Conservation (phyloP, 495 filamentous ascomycete species). For the Penicillium angulare region DNA sequence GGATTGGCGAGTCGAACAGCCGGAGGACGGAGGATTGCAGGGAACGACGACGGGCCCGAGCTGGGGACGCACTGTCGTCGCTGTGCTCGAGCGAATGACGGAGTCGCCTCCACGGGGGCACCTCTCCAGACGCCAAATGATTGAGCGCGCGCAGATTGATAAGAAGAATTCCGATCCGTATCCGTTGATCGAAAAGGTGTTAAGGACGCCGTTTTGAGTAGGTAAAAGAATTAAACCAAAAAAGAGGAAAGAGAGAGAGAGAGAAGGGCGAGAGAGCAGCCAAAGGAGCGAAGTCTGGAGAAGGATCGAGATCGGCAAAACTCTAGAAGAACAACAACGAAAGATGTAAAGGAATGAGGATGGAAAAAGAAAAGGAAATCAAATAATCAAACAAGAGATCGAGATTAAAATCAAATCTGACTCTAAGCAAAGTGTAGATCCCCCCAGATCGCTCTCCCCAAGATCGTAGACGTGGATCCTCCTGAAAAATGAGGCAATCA, state of each 20-base stretch:
- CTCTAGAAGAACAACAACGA: not conserved
- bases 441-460: too few relatives aligned
- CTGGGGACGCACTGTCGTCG: conserved; percentile 26
- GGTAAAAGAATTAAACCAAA: not conserved
- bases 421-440: too few relatives aligned
- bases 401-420: too few relatives aligned
- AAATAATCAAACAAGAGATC: not conserved
- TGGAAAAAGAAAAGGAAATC: not conserved
- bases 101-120: conserved; percentile 25
- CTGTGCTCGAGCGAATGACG: conserved; percentile 27
- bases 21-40: conserved; percentile 34
- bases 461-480: conserved; percentile 5
- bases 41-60: conserved; percentile 26
- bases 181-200: conserved; percentile 30
- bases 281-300: too few relatives aligned
- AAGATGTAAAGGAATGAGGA: too few relatives aligned
- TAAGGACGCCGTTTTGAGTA: conserved; percentile 39
- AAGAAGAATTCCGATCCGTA: conserved; percentile 25
- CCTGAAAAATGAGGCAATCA: conserved; percentile 13
- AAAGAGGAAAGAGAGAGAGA: not conserved
- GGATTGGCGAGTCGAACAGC: conserved; percentile 47
- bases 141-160: conserved; percentile 17
- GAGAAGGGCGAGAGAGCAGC: not conserved
- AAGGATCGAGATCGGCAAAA: not conserved
- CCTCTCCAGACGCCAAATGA: conserved; percentile 7